A percentile compares a stretch with the other conserved stretches of the same genome.
Evolutionary conservation across 1,284 basidiomycete species (phyloP).

Genomic region (Sutorius eximius): DNA sequence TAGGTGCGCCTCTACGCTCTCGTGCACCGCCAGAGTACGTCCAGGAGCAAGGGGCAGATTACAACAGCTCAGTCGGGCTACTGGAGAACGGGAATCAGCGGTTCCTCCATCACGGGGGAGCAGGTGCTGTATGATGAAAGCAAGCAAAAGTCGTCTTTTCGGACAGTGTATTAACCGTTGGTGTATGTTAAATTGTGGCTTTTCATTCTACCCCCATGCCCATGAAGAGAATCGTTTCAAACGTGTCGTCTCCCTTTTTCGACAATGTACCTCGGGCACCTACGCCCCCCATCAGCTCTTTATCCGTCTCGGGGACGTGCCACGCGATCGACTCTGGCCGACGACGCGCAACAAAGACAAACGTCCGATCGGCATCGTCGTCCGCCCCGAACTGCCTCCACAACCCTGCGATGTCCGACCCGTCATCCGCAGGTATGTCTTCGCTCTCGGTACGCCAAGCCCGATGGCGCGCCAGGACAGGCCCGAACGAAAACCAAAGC

Average conservation of each 20-base stretch:
- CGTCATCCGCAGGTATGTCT: slow-evolving; percentile 4
- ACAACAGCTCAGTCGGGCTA: slow-evolving; percentile 51
- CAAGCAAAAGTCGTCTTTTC: background rate
- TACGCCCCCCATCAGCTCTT: slow-evolving; percentile 54
- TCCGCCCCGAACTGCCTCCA: slow-evolving; percentile 46
- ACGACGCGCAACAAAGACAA: slow-evolving; percentile 61
- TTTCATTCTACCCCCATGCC: slow-evolving; percentile 34
- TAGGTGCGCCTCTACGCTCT: slow-evolving; percentile 44
- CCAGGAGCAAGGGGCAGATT: slow-evolving; percentile 44
- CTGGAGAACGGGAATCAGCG: slow-evolving; percentile 60
- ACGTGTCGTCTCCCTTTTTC: slow-evolving; percentile 61
- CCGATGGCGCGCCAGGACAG: slow-evolving; percentile 47
- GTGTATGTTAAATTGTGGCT: background rate
- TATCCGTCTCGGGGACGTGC: slow-evolving; percentile 53
- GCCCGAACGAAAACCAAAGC: slow-evolving; percentile 73
- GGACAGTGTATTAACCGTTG: background rate
- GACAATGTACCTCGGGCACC: slow-evolving; percentile 45
- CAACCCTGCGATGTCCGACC: background rate
- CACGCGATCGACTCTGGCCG: slow-evolving; percentile 55
- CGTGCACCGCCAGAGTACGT: slow-evolving; percentile 57
- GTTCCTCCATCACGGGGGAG: slow-evolving; percentile 39
- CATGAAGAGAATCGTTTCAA: slow-evolving; percentile 69
- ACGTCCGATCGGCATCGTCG: slow-evolving; percentile 45
- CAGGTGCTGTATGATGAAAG: slow-evolving; percentile 5
- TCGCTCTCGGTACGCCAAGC: background rate